Conservation (phyloP, 2,329 filamentous ascomycete genomes). For the Venturia pyrina region DNA sequence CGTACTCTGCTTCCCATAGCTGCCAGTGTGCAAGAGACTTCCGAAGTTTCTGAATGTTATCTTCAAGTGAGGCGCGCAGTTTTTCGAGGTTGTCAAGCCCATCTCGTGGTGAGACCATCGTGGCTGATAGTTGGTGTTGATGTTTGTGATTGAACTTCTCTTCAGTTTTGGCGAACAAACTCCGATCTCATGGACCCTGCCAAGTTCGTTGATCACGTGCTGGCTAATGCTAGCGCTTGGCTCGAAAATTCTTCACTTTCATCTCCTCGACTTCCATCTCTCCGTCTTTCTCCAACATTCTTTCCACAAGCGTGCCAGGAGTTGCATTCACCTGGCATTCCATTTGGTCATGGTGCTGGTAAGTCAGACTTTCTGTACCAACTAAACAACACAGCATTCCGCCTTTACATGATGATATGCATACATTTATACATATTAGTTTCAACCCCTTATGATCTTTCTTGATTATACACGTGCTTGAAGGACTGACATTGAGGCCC, state of each 20-base stretch:
- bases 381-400: neutral
- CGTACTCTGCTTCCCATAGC: constrained; percentile 84
- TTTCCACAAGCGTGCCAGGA: neutral
- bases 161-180: neutral
- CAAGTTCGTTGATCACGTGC: neutral
- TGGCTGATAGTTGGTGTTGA: neutral
- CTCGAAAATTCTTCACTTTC: neutral
- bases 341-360: neutral
- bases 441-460: constrained; percentile 11
- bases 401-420: constrained; percentile 5
- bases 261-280: neutral
- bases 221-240: neutral
- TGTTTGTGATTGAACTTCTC: neutral
- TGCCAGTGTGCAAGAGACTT: constrained; percentile 80
- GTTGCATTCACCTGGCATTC: neutral
- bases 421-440: constrained; percentile 7
- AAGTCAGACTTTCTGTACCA: neutral
- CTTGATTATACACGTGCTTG: constrained; percentile 9
- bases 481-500: constrained; percentile 3
- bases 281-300: neutral
- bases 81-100: constrained; percentile 9
- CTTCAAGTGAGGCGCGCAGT: constrained; percentile 48
- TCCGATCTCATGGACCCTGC: neutral
- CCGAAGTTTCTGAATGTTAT: constrained; percentile 62
- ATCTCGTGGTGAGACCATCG: neutral